Conservation (phyloP, 192 early-diverging fungal genomes). For the Dissophora ornata region DNA sequence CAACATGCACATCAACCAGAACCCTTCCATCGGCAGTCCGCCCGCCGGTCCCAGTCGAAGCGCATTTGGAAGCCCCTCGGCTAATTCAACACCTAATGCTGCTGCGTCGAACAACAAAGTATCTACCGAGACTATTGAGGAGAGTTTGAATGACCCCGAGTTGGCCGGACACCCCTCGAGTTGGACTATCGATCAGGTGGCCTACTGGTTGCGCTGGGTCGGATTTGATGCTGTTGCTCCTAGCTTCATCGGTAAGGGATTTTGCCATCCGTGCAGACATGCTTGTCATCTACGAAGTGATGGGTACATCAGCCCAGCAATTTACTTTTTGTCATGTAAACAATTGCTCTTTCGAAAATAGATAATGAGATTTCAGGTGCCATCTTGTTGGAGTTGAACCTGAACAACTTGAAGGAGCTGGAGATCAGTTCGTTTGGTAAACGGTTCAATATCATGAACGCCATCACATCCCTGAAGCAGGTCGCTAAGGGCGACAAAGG, state of each 20-base stretch:
- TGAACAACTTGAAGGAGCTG: conserved; percentile 75
- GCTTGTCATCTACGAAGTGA: no score
- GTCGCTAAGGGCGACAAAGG: conserved; percentile 19
- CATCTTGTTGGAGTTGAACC: conserved; percentile 68
- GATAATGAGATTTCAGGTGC: conserved; percentile 78
- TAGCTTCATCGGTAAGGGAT: conserved; percentile 66
- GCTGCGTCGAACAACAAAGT: conserved; percentile 20
- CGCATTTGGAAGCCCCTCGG: background rate
- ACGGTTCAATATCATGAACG: conserved; percentile 73
- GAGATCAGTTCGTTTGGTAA: conserved; percentile 73
- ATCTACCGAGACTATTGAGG: conserved; percentile 25
- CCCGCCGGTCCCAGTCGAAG: conserved; percentile 11
- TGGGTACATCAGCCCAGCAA: no score
- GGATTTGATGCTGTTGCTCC: conserved; percentile 59
- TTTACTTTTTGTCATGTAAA: no score
- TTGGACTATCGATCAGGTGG: conserved; percentile 71
- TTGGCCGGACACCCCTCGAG: conserved; percentile 53
- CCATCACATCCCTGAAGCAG: conserved; percentile 68
- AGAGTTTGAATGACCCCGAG: conserved; percentile 44
- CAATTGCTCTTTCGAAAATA: conserved; percentile 50
- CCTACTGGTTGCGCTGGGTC: conserved; percentile 63
- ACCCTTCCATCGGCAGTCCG: conserved; percentile 37
- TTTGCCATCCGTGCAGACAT: no score
- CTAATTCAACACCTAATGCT: background rate
- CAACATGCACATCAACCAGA: conserved; percentile 48